phyloP scores from a whole-genome alignment of 2,329 filamentous ascomycete genomes.

The Phyllosticta citriasiana region DNA sequence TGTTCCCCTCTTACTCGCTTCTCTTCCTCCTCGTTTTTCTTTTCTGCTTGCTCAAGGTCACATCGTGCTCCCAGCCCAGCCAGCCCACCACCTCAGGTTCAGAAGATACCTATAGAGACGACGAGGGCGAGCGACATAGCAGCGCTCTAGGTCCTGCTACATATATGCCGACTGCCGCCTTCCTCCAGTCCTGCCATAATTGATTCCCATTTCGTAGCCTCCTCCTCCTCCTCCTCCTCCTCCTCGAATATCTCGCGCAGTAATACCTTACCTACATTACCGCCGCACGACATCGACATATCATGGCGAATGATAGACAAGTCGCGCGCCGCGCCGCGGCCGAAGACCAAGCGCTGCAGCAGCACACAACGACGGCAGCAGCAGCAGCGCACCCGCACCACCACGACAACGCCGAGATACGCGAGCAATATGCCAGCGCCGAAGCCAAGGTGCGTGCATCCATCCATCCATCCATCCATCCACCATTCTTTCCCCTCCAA shows the following conservation, averaged over 20 bases:
- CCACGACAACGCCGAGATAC: slow-evolving; percentile 14
- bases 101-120: too few relatives aligned
- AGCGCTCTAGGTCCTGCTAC: too few relatives aligned
- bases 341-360: neutral
- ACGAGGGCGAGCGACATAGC: too few relatives aligned
- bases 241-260: neutral
- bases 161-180: too few relatives aligned
- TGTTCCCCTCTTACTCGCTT: neutral
- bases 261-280: neutral
- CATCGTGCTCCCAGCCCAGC: too few relatives aligned
- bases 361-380: neutral
- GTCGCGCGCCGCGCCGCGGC: neutral
- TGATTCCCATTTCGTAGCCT: neutral
- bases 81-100: too few relatives aligned
- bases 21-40: neutral
- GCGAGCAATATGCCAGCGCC: slow-evolving; percentile 23
- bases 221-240: neutral
- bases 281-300: neutral
- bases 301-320: neutral
- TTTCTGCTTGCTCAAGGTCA: neutral
- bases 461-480: neutral
- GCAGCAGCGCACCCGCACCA: neutral
- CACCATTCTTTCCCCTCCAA: neutral
- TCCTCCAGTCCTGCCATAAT: too few relatives aligned
- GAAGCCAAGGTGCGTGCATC: slow-evolving; percentile 19